These are phyloP conservation scores for Zizania palustris DNA, from an alignment of 202 grass and related monocot genomes.

Conservation along the genomic window DNA sequence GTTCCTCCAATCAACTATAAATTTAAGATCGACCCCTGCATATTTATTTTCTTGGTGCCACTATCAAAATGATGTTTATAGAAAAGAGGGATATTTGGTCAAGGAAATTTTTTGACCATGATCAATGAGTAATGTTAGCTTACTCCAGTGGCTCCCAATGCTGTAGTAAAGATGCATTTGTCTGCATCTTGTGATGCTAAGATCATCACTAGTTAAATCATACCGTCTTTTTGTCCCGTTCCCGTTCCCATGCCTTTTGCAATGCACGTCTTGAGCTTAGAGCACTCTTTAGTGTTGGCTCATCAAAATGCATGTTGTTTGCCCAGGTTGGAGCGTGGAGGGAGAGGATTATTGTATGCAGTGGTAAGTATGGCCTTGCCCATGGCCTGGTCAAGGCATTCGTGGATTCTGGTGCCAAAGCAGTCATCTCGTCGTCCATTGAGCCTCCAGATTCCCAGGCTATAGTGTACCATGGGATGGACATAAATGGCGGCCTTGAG, in stretches of 20 bases:
- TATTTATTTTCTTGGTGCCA: neutral
- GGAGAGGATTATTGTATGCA: constrained; percentile 88
- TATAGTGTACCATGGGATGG: constrained; percentile 58
- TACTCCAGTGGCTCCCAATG: neutral
- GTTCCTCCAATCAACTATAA: constrained; percentile 28
- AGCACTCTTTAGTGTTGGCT: neutral
- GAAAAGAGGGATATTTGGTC: neutral
- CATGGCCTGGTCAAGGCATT: constrained; percentile 83
- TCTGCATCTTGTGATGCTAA: constrained; percentile 10
- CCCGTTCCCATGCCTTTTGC: constrained; percentile 3
- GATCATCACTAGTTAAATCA: neutral
- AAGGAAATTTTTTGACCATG: neutral
- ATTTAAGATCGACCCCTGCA: constrained; percentile 10
- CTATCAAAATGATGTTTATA: constrained; percentile 13
- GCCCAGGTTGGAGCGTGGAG: constrained; percentile 91
- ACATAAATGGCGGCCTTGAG: constrained; percentile 55
- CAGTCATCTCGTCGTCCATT: constrained; percentile 75
- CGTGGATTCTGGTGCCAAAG: constrained; percentile 84
- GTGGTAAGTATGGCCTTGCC: constrained; percentile 68
- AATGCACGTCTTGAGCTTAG: constrained; percentile 14
- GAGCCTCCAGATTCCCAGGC: constrained; percentile 75
- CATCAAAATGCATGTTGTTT: constrained; percentile 40
- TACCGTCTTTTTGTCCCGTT: neutral
- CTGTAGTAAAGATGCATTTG: neutral
- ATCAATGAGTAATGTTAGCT: neutral